Evolutionary conservation across 805 yeast species (phyloP).

Genomic region (Sporopachydermia lactativora): DNA sequence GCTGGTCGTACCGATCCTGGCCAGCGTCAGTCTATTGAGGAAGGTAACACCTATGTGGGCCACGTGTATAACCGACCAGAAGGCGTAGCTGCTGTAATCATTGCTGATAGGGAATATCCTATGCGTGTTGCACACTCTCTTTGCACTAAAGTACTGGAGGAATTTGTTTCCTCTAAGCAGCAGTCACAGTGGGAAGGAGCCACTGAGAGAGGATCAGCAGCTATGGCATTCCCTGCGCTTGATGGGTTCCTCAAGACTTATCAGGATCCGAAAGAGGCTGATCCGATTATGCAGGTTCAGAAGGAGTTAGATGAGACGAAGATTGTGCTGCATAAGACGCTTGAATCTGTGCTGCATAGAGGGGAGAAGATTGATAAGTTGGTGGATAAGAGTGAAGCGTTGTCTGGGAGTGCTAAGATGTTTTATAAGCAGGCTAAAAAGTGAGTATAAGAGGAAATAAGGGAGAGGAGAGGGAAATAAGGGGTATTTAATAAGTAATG

Average conservation of each 20-base stretch:
- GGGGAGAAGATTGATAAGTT: slow-evolving; percentile 92
- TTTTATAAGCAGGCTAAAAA: slow-evolving; percentile 96
- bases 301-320: slow-evolving; percentile 97
- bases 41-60: slow-evolving; percentile 71
- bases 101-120: slow-evolving; percentile 92
- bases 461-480: no score
- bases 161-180: slow-evolving; percentile 75
- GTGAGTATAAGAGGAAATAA: slow-evolving; percentile 11
- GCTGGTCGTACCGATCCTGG: slow-evolving; percentile 79
- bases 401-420: slow-evolving; percentile 79
- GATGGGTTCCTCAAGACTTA: slow-evolving; percentile 64
- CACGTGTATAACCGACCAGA: slow-evolving; percentile 85
- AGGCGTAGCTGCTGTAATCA: slow-evolving; percentile 82
- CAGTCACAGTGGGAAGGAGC: slow-evolving; percentile 49
- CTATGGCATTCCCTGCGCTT: slow-evolving; percentile 42
- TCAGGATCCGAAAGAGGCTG: slow-evolving; percentile 96
- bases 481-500: no score
- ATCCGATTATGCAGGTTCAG: slow-evolving; percentile 92
- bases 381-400: slow-evolving; percentile 91
- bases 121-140: slow-evolving; percentile 92
- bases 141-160: slow-evolving; percentile 82
- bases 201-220: slow-evolving; percentile 25
- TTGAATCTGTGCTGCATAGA: slow-evolving; percentile 85
- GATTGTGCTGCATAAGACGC: slow-evolving; percentile 89
- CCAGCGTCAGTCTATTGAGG: slow-evolving; percentile 90